phyloP scores from a whole-genome alignment of 1,139 yeast genomes.

The Geotrichum aggregatum region DNA sequence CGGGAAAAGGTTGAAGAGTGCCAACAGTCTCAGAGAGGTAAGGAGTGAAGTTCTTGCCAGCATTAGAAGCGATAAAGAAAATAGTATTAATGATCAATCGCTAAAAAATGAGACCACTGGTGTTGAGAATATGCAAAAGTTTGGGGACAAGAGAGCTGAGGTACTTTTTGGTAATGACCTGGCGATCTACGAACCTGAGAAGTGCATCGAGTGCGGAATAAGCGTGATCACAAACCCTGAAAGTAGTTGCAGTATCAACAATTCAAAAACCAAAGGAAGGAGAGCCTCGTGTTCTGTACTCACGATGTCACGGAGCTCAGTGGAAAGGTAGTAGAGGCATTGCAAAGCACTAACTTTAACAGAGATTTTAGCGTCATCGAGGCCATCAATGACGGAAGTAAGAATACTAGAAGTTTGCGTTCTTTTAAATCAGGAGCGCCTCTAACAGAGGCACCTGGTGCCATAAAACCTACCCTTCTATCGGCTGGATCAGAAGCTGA shows the following conservation, averaged over 20 bases:
- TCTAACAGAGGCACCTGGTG: no score
- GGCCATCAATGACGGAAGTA: no score
- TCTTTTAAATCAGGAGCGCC: no score
- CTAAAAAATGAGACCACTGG: constrained; percentile 64
- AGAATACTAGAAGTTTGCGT: no score
- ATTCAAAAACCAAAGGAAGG: constrained; percentile 70
- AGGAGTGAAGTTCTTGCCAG: constrained; percentile 83
- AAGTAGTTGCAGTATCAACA: constrained; percentile 80
- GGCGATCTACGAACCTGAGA: constrained; percentile 85
- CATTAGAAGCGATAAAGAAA: constrained; percentile 94
- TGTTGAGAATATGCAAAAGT: constrained; percentile 70
- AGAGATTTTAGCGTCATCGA: constrained; percentile 66
- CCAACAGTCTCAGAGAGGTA: constrained; percentile 78
- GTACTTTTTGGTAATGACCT: constrained; percentile 69
- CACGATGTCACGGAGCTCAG: constrained; percentile 84
- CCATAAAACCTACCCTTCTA: no score
- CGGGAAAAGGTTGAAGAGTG: constrained; percentile 74
- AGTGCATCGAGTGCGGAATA: constrained; percentile 88
- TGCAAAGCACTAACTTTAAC: constrained; percentile 86
- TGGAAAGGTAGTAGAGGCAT: constrained; percentile 71
- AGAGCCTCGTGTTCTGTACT: constrained; percentile 86
- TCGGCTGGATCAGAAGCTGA: no score
- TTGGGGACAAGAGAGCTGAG: constrained; percentile 87
- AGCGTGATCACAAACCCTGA: constrained; percentile 84
- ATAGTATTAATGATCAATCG: constrained; percentile 91